Conservation (phyloP, 78 protist species). For the Neovahlkampfia damariscottae region DNA sequence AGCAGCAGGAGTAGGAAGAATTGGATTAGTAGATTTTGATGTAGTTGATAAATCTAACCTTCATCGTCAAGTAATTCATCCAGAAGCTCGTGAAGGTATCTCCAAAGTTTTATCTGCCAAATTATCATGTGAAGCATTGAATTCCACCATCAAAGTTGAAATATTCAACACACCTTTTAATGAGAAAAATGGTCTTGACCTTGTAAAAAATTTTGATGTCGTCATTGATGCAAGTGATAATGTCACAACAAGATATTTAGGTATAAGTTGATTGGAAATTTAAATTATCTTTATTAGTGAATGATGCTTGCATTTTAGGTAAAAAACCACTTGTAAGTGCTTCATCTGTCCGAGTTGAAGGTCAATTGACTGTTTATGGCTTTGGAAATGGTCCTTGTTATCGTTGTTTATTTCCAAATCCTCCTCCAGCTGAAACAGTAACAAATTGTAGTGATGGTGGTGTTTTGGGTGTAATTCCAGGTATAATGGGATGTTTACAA, state of each 20-base stretch:
- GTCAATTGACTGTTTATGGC: conserved; percentile 57
- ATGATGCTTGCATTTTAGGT: conserved; percentile 46
- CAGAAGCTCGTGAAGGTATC: conserved; percentile 3
- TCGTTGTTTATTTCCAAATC: conserved; percentile 68
- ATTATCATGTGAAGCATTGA: not conserved
- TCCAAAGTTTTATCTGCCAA: conserved; percentile 39
- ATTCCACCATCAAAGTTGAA: conserved; percentile 11
- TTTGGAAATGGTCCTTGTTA: conserved; percentile 58
- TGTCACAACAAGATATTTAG: conserved; percentile 47
- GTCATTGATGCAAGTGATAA: conserved; percentile 74
- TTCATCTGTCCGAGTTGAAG: conserved; percentile 60
- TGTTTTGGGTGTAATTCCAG: conserved; percentile 67
- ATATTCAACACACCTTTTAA: conserved; percentile 19
- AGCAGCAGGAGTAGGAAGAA: conserved; percentile 58
- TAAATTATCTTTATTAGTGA: not conserved
- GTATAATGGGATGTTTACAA: conserved; percentile 72
- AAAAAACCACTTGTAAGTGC: conserved; percentile 71
- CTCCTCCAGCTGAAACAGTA: conserved; percentile 70
- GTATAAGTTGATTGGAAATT: not conserved
- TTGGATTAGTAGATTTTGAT: conserved; percentile 64
- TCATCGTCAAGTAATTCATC: conserved; percentile 58
- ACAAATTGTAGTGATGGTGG: conserved; percentile 64
- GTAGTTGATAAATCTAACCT: conserved; percentile 54
- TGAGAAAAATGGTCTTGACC: conserved; percentile 37
- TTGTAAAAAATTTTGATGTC: conserved; percentile 42